Conservation (phyloP, 257 asterid genomes). For the Ajuga chamaepitys region DNA sequence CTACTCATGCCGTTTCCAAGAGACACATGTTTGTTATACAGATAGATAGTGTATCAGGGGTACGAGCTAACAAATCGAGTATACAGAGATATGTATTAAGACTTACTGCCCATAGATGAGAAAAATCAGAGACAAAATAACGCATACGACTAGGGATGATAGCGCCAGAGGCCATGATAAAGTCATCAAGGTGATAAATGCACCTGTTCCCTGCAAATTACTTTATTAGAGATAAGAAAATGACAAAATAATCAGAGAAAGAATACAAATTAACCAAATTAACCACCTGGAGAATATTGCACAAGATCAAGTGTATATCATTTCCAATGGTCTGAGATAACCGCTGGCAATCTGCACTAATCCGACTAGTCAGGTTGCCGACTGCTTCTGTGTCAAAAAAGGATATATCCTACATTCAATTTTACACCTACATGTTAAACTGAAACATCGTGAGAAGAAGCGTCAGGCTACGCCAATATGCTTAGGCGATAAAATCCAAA, state of each 20-base stretch:
- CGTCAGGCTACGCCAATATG: constrained; percentile 2
- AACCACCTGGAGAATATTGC: constrained; percentile 41
- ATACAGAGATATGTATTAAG: constrained; percentile 3
- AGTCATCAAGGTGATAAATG: constrained; percentile 41
- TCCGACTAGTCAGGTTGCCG: constrained; percentile 50
- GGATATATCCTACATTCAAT: constrained; percentile 43
- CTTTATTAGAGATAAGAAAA: constrained; percentile 1
- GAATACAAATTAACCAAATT: constrained; percentile 2
- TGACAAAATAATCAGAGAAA: not conserved
- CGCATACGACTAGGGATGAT: constrained; percentile 40
- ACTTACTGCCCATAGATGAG: constrained; percentile 51
- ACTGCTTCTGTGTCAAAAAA: constrained; percentile 46
- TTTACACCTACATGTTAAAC: constrained; percentile 12
- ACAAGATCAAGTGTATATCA: constrained; percentile 42
- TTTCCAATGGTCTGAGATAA: constrained; percentile 31
- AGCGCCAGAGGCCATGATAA: constrained; percentile 50
- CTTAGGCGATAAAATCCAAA: constrained; percentile 16
- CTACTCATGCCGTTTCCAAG: no score
- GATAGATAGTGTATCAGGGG: not conserved
- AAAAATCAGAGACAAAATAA: constrained; percentile 35
- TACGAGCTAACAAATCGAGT: constrained; percentile 1
- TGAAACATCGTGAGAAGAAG: not conserved
- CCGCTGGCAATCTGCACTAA: constrained; percentile 45
- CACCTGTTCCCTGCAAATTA: constrained; percentile 42
- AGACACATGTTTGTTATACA: no score